Percentiles rank a stretch among this genome's conserved stretches.
Evolutionary conservation across 176 grass and related monocot genomes (phyloP).

Genomic region (Zoysia pacifica): DNA sequence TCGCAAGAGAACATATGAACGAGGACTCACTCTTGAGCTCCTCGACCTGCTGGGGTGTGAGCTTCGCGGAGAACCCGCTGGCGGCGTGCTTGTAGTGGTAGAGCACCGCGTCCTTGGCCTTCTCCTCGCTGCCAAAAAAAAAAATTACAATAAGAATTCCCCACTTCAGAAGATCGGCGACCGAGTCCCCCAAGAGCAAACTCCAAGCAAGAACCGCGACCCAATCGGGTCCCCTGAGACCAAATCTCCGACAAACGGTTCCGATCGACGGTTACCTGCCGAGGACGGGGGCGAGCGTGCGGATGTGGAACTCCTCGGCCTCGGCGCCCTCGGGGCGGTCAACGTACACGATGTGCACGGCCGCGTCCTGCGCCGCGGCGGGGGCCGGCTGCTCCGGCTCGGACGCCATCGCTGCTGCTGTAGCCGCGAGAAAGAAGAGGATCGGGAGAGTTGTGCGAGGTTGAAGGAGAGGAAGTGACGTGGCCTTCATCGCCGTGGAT

Average conservation of each 20-base stretch:
- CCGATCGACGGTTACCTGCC: conserved; percentile 49
- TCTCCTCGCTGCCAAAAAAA: conserved; percentile 54
- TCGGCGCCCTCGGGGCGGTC: conserved; percentile 66
- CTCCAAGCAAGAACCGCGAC: neutral
- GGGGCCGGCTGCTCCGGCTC: conserved; percentile 34
- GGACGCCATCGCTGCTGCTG: conserved; percentile 43
- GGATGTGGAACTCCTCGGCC: conserved; percentile 86
- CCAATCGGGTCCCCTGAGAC: neutral
- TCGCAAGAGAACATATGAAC: neutral
- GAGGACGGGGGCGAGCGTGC: conserved; percentile 65
- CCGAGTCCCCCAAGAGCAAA: neutral
- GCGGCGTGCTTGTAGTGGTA: conserved; percentile 90
- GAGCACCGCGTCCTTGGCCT: conserved; percentile 67
- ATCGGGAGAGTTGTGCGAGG: neutral
- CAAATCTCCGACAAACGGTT: neutral
- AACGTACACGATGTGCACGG: conserved; percentile 84
- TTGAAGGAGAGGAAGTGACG: neutral
- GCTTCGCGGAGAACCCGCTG: conserved; percentile 87
- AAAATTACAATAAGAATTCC: neutral
- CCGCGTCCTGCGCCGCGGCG: conserved; percentile 43
- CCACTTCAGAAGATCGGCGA: conserved; percentile 27
- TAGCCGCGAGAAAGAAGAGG: conserved; percentile 33
- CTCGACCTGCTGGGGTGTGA: conserved; percentile 72
- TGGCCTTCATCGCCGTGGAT: conserved; percentile 36
- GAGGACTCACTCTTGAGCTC: conserved; percentile 73